A percentile compares a stretch with the other conserved stretches of the same genome.
phyloP scores from a whole-genome alignment of 768 basidiomycete genomes.

The Ramaria sp. region DNA sequence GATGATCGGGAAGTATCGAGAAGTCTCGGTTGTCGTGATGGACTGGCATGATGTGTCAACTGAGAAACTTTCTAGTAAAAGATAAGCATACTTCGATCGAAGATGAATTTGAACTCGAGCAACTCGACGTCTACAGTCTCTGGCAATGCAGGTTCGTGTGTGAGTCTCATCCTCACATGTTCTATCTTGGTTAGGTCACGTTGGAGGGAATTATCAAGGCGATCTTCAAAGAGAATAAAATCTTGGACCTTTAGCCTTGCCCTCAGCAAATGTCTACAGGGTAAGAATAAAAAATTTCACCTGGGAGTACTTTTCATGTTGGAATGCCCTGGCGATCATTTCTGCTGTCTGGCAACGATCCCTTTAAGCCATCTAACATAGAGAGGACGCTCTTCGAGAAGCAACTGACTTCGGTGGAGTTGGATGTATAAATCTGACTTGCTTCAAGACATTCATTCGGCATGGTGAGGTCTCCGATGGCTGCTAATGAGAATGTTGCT shows the following conservation, averaged over 20 bases:
- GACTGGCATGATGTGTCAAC: slow-evolving; percentile 27
- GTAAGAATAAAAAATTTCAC: slow-evolving; percentile 21
- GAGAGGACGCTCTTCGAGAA: not conserved
- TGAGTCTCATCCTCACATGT: slow-evolving; percentile 72
- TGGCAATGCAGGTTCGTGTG: slow-evolving; percentile 58
- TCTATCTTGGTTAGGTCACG: slow-evolving; percentile 76
- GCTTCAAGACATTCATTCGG: slow-evolving; percentile 68
- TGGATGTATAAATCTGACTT: slow-evolving; percentile 71
- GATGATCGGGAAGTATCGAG: slow-evolving; percentile 66
- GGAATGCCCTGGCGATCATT: slow-evolving; percentile 70
- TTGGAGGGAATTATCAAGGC: slow-evolving; percentile 75
- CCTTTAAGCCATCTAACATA: not conserved
- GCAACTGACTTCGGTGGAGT: slow-evolving; percentile 58
- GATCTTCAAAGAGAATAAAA: slow-evolving; percentile 72
- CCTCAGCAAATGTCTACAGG: not conserved
- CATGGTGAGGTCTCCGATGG: slow-evolving; percentile 66
- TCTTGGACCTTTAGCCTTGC: slow-evolving; percentile 52
- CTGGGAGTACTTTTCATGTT: slow-evolving; percentile 74
- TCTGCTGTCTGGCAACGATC: slow-evolving; percentile 50
- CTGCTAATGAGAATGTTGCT: slow-evolving; percentile 67
- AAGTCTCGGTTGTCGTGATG: slow-evolving; percentile 87
- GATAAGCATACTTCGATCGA: slow-evolving; percentile 47
- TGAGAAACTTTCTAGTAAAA: not conserved
- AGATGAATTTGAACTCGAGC: slow-evolving; percentile 74
- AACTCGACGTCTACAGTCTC: slow-evolving; percentile 76